Percentiles rank a stretch among this genome's conserved stretches.
These are phyloP conservation scores for Diplosphaera chodatii DNA, from an alignment of 139 green algal species.

Conservation along the genomic window DNA sequence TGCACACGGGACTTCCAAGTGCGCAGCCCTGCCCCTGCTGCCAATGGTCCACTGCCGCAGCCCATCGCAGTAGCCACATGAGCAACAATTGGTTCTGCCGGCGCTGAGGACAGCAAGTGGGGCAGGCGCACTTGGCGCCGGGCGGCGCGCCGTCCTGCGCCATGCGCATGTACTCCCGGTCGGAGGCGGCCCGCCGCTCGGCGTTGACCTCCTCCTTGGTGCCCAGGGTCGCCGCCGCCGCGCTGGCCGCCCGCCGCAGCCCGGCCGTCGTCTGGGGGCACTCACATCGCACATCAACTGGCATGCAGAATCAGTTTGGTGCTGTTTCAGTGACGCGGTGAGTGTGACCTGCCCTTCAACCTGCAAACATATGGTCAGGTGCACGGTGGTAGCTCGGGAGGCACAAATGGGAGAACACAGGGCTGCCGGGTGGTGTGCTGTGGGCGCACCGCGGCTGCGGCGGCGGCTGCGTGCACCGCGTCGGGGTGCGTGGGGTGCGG, in stretches of 20 bases:
- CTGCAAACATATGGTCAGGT: too few relatives aligned
- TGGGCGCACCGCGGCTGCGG: not conserved
- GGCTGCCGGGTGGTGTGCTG: not conserved
- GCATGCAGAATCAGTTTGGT: conserved; percentile 1
- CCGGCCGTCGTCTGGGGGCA: conserved; percentile 1
- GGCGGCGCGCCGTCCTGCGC: conserved; percentile 9
- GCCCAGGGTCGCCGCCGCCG: not conserved
- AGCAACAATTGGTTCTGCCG: too few relatives aligned
- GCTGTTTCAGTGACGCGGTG: not conserved
- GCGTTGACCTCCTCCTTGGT: conserved; percentile 5
- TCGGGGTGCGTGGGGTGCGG: not conserved
- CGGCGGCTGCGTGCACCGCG: not conserved
- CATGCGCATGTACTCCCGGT: conserved; percentile 16
- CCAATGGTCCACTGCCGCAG: too few relatives aligned
- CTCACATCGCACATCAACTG: not conserved
- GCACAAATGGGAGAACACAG: too few relatives aligned
- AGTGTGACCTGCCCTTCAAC: too few relatives aligned
- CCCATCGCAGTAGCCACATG: too few relatives aligned
- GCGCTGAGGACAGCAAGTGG: too few relatives aligned
- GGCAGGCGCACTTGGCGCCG: conserved; percentile 13
- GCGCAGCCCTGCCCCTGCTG: too few relatives aligned
- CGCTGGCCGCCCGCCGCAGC: conserved; percentile 2
- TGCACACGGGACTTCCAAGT: too few relatives aligned
- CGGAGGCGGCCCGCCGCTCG: conserved; percentile 9
- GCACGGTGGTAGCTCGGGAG: too few relatives aligned